Conservation (phyloP, 140 eudicot species). For the Stevia rebaudiana region DNA sequence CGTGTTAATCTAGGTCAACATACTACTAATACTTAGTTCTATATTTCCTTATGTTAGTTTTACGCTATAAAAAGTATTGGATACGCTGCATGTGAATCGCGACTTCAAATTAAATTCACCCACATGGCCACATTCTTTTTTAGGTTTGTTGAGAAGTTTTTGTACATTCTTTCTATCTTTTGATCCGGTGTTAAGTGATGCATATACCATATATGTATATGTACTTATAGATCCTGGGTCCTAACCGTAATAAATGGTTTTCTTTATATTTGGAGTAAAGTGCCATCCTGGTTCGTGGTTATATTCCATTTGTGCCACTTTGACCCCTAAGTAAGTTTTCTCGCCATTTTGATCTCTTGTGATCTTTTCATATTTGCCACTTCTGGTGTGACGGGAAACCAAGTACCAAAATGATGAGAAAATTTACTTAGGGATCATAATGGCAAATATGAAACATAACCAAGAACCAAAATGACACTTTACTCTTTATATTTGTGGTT, state of each 20-base stretch:
- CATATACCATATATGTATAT: neutral
- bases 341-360: no score
- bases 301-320: no score
- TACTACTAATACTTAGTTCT: neutral
- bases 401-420: no score
- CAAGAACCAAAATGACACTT: no score
- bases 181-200: neutral
- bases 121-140: neutral
- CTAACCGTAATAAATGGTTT: slow-evolving; percentile 1
- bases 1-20: neutral
- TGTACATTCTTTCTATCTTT: neutral
- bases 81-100: neutral
- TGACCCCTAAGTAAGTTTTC: no score
- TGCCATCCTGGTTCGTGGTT: no score
- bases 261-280: no score
- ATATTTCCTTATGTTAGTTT: neutral
- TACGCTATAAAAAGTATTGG: neutral
- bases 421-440: no score
- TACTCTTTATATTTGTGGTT: no score
- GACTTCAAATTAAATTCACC: neutral
- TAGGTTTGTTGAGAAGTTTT: neutral
- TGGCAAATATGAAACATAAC: no score
- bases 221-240: neutral
- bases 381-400: no score
- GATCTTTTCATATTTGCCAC: no score